Conservation (phyloP, 176 grass and related monocot species). For the Bolboschoenus planiculmis region DNA sequence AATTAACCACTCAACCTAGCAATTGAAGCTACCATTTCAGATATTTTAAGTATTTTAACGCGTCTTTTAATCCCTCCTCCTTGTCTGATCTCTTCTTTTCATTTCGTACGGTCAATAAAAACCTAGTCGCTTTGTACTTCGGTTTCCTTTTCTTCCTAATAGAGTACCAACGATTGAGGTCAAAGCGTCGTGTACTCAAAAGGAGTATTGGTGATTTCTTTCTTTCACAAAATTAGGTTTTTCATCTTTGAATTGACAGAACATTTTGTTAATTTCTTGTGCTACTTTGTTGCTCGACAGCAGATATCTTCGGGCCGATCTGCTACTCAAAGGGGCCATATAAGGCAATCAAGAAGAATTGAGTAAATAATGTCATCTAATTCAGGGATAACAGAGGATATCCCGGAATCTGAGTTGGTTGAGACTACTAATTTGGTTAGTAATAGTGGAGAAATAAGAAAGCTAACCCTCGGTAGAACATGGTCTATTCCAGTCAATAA, state of each 20-base stretch:
- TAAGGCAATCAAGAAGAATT: background rate
- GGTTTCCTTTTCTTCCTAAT: background rate
- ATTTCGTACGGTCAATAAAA: no score
- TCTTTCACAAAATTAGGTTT: background rate
- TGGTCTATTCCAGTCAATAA: slow-evolving; percentile 26
- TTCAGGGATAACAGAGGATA: slow-evolving; percentile 24
- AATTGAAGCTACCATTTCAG: background rate
- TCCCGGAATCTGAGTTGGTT: slow-evolving; percentile 13
- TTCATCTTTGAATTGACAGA: background rate
- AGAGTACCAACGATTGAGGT: background rate
- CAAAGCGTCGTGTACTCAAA: background rate
- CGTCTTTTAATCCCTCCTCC: background rate
- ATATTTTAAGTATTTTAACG: background rate
- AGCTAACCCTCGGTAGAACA: slow-evolving; percentile 17
- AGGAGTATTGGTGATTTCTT: background rate
- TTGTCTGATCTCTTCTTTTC: background rate
- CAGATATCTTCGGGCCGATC: background rate
- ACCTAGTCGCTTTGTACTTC: no score
- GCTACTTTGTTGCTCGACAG: background rate
- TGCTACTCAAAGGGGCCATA: background rate
- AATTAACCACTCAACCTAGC: background rate
- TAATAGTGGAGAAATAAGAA: slow-evolving; percentile 20
- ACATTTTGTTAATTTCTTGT: background rate
- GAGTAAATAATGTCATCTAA: slow-evolving; percentile 20
- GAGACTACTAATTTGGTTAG: background rate